Evolutionary conservation across 257 asterid species (phyloP), one percentile per base, ranked within the genome.

Genomic region (Cynanchum wilfordii): DNA sequence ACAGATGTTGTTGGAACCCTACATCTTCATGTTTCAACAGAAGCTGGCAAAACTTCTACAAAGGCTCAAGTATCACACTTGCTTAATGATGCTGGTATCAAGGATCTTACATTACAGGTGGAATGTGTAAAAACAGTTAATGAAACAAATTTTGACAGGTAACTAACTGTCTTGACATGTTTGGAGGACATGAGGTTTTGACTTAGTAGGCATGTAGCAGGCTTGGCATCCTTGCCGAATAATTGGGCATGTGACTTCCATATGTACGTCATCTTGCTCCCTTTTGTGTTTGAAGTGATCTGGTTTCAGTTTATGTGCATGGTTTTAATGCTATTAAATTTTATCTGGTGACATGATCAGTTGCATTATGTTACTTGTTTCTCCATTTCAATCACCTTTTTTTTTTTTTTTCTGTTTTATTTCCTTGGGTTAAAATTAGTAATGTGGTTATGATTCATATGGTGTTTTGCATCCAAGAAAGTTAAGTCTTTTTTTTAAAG

Each of bases 101-200:
- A 84, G 89, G 99, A 95, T 84, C 84, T 94, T 85, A 80, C 89
- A 2, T 51, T 91, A 69, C 98, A 94, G 86, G 79, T 91, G 49
- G 96, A 94, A 71, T 76, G 88, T 79, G 75, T 82, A 52, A 70
- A 66, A 56, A 72, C 79, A 82, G 78, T 71, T 69, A 76, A 80
- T 68, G 65, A 70, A 56, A 63, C 57, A 47, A 30, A 54, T 3
- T 73, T 24, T 24, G 27, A 52, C 58, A 4, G 2, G 19, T 57
- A 36, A 33, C 49, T 12, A 27, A 52, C 66, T 64, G 47, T 60
- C 40, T 29, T 58, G 69, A 24, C 51, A 25, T 10, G 60, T 66
- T 20, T n/a, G 15, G 69, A 57, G 66, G 47, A 50, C 16, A 45
- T 42, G 51, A 45, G 5, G 25, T 38, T 59, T 60, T 9, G 27